Evolutionary conservation across 2,329 filamentous ascomycete genomes (phyloP).

Genomic region (Dichotomopilus funicola): DNA sequence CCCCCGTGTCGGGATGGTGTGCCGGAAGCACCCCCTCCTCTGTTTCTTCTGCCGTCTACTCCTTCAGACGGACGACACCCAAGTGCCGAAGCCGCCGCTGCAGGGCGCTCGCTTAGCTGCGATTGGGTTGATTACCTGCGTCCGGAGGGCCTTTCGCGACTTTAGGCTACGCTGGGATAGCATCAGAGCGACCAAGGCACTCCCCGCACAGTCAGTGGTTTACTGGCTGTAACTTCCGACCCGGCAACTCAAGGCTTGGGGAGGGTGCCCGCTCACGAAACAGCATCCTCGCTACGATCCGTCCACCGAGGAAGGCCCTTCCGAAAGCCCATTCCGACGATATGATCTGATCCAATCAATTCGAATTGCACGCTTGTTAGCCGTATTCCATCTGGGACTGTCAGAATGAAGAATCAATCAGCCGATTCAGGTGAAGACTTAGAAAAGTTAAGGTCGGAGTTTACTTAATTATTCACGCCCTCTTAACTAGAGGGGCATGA

Average conservation of each 20-base stretch:
- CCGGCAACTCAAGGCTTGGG: constrained; percentile 1
- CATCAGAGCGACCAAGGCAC: constrained; percentile 1
- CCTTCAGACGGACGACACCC: background rate
- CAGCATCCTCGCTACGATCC: background rate
- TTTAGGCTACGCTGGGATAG: constrained; percentile 14
- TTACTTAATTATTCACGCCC: no score
- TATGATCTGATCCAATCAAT: constrained; percentile 4
- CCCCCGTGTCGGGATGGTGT: no score
- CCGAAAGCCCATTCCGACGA: background rate
- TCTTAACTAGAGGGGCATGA: no score
- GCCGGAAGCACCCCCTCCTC: no score
- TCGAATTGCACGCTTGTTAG: background rate
- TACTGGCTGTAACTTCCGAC: background rate
- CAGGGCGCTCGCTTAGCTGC: background rate
- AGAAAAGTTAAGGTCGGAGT: no score
- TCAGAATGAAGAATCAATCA: background rate
- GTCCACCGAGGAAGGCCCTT: background rate
- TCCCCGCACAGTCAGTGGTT: background rate
- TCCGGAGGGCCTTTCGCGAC: background rate
- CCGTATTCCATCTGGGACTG: background rate
- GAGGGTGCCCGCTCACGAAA: background rate
- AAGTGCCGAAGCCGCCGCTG: constrained; percentile 7
- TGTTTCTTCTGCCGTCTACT: background rate
- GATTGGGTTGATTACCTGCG: constrained; percentile 3
- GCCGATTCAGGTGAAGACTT: background rate